phyloP scores from a whole-genome alignment of 2,329 filamentous ascomycete species.

The Aspergillus tamarii region DNA sequence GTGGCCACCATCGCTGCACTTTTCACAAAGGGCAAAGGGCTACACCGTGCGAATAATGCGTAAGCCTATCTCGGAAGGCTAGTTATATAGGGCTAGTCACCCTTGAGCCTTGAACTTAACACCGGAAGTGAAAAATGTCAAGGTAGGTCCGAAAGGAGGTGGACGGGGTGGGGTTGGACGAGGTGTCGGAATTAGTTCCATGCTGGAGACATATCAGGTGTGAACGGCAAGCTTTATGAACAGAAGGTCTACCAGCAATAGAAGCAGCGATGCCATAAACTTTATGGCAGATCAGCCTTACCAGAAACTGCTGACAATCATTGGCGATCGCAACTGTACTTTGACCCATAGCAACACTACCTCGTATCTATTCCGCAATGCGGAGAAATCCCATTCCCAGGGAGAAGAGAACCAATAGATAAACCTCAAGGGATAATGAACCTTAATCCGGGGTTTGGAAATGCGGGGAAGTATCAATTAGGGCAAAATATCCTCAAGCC shows the following conservation, averaged over 20 bases:
- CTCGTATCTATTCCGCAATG: conserved; percentile 7
- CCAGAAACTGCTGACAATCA: neutral
- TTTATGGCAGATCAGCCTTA: neutral
- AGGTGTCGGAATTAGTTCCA: neutral
- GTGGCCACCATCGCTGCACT: conserved; percentile 54
- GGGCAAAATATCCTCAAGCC: neutral
- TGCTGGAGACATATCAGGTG: neutral
- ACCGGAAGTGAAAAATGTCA: neutral
- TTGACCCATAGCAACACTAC: too few species aligned
- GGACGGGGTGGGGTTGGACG: neutral
- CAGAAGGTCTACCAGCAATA: neutral
- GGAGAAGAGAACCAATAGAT: neutral
- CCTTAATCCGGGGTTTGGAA: neutral
- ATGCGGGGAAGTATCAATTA: neutral
- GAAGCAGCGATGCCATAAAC: neutral
- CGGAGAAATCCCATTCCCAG: conserved; percentile 8
- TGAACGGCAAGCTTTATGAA: neutral
- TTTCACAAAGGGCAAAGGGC: conserved; percentile 47
- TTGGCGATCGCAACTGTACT: neutral
- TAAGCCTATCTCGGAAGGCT: neutral
- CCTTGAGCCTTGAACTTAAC: neutral
- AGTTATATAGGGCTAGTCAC: neutral
- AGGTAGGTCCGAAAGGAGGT: neutral
- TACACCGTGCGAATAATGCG: conserved; percentile 11
- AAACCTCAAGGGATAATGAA: neutral